A percentile compares a stretch with the other conserved stretches of the same genome.
These are phyloP conservation scores for Candida gigantensis DNA, from an alignment of 1,139 yeast genomes.

Conservation along the genomic window DNA sequence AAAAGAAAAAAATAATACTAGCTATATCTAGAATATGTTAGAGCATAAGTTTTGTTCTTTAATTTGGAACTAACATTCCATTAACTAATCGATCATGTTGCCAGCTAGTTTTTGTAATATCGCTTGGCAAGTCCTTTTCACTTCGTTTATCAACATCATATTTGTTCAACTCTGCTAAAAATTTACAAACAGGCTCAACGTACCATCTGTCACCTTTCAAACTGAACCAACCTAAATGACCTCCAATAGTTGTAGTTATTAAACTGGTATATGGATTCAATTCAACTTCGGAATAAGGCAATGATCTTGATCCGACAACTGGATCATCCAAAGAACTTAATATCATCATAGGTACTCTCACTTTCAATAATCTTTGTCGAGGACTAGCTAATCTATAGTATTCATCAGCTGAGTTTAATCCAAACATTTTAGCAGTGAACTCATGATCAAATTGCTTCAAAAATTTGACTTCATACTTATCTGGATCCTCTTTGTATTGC, in stretches of 20 bases:
- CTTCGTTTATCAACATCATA: constrained; percentile 21
- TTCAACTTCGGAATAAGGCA: constrained; percentile 62
- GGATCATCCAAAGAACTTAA: constrained; percentile 60
- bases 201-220: constrained; percentile 57
- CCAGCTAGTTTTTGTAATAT: constrained; percentile 27
- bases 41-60: too few species aligned
- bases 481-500: constrained; percentile 35
- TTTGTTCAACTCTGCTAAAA: constrained; percentile 34
- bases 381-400: constrained; percentile 59
- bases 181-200: constrained; percentile 36
- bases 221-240: constrained; percentile 72
- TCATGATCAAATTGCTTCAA: constrained; percentile 50
- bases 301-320: constrained; percentile 49
- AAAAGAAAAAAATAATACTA: too few species aligned
- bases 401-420: constrained; percentile 53
- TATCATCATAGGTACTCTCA: constrained; percentile 55
- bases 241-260: constrained; percentile 77
- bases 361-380: constrained; percentile 45
- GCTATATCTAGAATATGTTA: too few species aligned
- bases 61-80: constrained; percentile 15
- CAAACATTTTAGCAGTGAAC: constrained; percentile 56
- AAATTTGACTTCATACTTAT: constrained; percentile 30
- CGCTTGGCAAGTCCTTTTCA: constrained; percentile 28
- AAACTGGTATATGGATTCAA: constrained; percentile 70
- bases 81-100: constrained; percentile 29